Percentiles rank a stretch among this genome's conserved stretches.
phyloP scores from a whole-genome alignment of 805 yeast species.

The Candida parachauliodes region DNA sequence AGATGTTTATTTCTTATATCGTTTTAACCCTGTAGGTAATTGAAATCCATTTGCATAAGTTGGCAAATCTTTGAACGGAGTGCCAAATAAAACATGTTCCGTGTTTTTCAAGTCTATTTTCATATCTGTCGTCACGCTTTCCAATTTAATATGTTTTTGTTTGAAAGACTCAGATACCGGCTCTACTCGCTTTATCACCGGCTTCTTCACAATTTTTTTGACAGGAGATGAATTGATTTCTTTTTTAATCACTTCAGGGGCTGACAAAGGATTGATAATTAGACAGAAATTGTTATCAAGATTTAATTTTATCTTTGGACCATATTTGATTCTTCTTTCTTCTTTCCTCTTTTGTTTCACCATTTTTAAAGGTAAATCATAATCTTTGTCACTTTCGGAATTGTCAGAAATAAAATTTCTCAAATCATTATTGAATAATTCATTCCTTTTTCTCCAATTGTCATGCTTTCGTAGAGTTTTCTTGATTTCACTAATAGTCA shows the following conservation, averaged over 20 bases:
- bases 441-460: slow-evolving; percentile 35
- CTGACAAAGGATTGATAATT: slow-evolving; percentile 35
- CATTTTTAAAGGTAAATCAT: slow-evolving; percentile 19
- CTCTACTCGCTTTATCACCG: background rate
- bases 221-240: background rate
- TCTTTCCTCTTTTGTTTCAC: slow-evolving; percentile 20
- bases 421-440: slow-evolving; percentile 22
- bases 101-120: slow-evolving; percentile 7
- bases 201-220: background rate
- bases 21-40: slow-evolving; percentile 7
- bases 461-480: slow-evolving; percentile 34
- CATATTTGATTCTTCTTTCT: slow-evolving; percentile 25
- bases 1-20: background rate
- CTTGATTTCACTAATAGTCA: slow-evolving; percentile 49
- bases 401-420: slow-evolving; percentile 13
- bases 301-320: slow-evolving; percentile 33
- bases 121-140: slow-evolving; percentile 4
- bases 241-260: slow-evolving; percentile 16
- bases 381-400: slow-evolving; percentile 23
- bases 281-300: slow-evolving; percentile 37
- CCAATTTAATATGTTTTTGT: slow-evolving; percentile 4
- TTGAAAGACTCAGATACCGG: background rate
- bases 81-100: slow-evolving; percentile 8
- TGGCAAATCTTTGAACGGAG: slow-evolving; percentile 2
- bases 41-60: slow-evolving; percentile 9